Percentiles rank a stretch among this genome's conserved stretches.
These are phyloP conservation scores for Phaseolus lunatus DNA, from an alignment of 306 rosid species.

Conservation along the genomic window DNA sequence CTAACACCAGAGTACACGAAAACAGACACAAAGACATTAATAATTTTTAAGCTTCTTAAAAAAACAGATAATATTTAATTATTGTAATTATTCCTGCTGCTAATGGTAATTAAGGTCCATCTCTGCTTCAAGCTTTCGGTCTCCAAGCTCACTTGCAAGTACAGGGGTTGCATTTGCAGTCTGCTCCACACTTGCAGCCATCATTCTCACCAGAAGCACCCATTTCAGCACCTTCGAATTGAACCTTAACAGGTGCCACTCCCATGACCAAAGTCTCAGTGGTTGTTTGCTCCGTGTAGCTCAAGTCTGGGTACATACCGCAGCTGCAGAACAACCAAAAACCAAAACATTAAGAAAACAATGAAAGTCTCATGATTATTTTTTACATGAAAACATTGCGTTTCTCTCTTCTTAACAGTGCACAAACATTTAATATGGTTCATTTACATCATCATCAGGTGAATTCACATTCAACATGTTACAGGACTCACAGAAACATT, in stretches of 20 bases:
- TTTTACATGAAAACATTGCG: not conserved
- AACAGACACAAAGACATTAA: not conserved
- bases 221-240: slow-evolving; percentile 64
- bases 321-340: slow-evolving; percentile 51
- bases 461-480: not conserved
- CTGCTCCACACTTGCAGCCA: slow-evolving; percentile 81
- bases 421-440: not conserved
- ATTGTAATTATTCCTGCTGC: slow-evolving; percentile 30
- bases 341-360: not conserved
- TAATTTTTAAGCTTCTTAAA: not conserved
- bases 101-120: slow-evolving; percentile 3
- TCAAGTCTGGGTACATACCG: slow-evolving; percentile 63
- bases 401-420: not conserved
- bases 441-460: not conserved
- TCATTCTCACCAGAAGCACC: slow-evolving; percentile 57
- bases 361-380: not conserved
- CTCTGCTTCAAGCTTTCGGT: slow-evolving; percentile 45
- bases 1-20: slow-evolving; percentile 7
- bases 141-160: slow-evolving; percentile 60
- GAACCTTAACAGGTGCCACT: slow-evolving; percentile 57
- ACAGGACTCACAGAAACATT: not conserved
- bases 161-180: slow-evolving; percentile 87
- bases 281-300: slow-evolving; percentile 55
- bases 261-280: slow-evolving; percentile 61
- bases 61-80: not conserved